Evolutionary conservation across 139 green algal species (phyloP).

Genomic region (Picochlorum sp.): DNA sequence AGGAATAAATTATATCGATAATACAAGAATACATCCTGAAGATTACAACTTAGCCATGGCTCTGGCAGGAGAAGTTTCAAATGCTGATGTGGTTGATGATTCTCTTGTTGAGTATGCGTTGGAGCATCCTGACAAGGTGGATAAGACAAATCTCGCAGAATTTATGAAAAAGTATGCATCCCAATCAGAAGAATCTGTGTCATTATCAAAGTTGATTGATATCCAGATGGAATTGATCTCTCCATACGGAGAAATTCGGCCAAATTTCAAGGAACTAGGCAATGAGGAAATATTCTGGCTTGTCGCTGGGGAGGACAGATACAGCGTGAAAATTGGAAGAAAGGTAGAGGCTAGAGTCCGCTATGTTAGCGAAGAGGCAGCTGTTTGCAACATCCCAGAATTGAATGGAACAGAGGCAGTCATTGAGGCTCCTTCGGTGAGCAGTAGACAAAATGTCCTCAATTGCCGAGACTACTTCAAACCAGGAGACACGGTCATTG

Average conservation of each 20-base stretch:
- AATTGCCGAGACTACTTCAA: conserved; percentile 26
- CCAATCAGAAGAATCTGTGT: neutral
- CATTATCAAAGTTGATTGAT: conserved; percentile 53
- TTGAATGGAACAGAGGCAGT: conserved; percentile 41
- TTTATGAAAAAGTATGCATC: conserved; percentile 3
- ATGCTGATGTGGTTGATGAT: conserved; percentile 12
- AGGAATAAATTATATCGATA: conserved; percentile 64
- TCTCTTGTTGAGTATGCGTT: conserved; percentile 31
- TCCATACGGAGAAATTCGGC: conserved; percentile 50
- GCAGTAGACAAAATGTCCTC: conserved; percentile 7
- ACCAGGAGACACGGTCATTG: conserved; percentile 22
- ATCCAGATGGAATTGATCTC: conserved; percentile 54
- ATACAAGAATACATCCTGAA: conserved; percentile 68
- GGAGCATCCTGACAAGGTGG: conserved; percentile 17
- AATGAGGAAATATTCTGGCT: conserved; percentile 49
- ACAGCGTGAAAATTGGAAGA: conserved; percentile 37
- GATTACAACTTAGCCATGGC: conserved; percentile 32
- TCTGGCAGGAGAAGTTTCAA: conserved; percentile 15
- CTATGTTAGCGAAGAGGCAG: conserved; percentile 10
- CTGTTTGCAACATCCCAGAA: conserved; percentile 27
- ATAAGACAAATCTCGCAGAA: conserved; percentile 24
- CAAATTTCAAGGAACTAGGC: conserved; percentile 5
- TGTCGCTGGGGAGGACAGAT: conserved; percentile 33
- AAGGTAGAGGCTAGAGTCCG: conserved; percentile 40
- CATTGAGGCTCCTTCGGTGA: conserved; percentile 21